These are phyloP conservation scores for Leucosporidium creatinivorum DNA, from an alignment of 768 basidiomycete species.

Conservation along the genomic window DNA sequence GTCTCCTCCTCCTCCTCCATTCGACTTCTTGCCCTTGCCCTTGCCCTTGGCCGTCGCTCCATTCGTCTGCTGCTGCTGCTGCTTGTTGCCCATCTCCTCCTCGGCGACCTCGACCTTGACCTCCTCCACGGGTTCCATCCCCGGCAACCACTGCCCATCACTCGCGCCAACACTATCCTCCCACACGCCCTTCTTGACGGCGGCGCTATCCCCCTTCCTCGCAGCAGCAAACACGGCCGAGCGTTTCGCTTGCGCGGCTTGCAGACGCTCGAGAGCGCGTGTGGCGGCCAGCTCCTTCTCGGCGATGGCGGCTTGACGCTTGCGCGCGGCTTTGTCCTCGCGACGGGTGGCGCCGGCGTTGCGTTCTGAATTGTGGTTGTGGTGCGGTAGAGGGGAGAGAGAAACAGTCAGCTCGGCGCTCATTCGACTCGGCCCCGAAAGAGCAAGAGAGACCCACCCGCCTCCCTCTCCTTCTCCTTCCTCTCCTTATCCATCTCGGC, in stretches of 20 bases:
- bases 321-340: slow-evolving; percentile 11
- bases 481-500: slow-evolving; percentile 50
- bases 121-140: slow-evolving; percentile 39
- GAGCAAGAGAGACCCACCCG: slow-evolving; percentile 1
- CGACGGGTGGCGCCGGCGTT: slow-evolving; percentile 12
- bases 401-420: too few relatives aligned
- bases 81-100: background rate
- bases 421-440: too few relatives aligned
- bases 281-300: slow-evolving; percentile 4
- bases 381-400: background rate
- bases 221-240: slow-evolving; percentile 62
- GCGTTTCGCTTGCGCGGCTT: slow-evolving; percentile 53
- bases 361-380: slow-evolving; percentile 12
- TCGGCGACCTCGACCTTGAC: background rate
- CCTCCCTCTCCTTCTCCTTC: slow-evolving; percentile 1
- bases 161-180: slow-evolving; percentile 63
- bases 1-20: too few relatives aligned
- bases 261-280: slow-evolving; percentile 3
- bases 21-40: background rate
- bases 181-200: slow-evolving; percentile 61
- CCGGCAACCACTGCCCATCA: slow-evolving; percentile 60
- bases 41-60: background rate
- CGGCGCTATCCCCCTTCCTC: slow-evolving; percentile 49
- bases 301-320: slow-evolving; percentile 4
- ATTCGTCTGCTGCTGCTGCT: too few relatives aligned